Conservation (phyloP, 176 grass and related monocot species). For the Calamus simplicifolius region DNA sequence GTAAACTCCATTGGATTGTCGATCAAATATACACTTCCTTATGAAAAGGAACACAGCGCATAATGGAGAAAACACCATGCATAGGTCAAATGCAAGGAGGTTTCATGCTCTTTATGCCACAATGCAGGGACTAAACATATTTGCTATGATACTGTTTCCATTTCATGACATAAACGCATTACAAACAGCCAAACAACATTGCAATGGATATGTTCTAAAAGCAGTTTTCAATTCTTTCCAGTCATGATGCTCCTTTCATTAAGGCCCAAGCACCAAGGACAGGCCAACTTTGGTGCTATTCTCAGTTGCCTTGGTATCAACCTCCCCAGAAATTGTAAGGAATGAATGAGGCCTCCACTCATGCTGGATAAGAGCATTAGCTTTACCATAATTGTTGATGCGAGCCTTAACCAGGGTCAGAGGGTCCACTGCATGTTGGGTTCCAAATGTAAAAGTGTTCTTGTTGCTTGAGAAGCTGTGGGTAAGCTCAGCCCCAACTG, state of each 20-base stretch:
- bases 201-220: too few relatives aligned
- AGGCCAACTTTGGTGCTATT: slow-evolving; percentile 56
- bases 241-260: not conserved
- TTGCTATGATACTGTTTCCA: too few relatives aligned
- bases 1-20: too few relatives aligned
- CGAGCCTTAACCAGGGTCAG: slow-evolving; percentile 58
- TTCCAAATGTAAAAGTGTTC: slow-evolving; percentile 57
- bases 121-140: too few relatives aligned
- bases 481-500: slow-evolving; percentile 58
- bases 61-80: too few relatives aligned
- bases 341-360: slow-evolving; percentile 55
- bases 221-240: too few relatives aligned
- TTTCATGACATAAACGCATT: too few relatives aligned
- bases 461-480: slow-evolving; percentile 63
- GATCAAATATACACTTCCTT: too few relatives aligned
- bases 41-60: too few relatives aligned
- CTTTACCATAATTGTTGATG: slow-evolving; percentile 84
- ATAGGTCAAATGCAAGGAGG: too few relatives aligned
- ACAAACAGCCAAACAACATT: too few relatives aligned
- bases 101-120: too few relatives aligned
- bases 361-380: slow-evolving; percentile 63
- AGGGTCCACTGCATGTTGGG: slow-evolving; percentile 44
- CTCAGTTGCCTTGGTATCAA: slow-evolving; percentile 54
- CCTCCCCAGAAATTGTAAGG: slow-evolving; percentile 54
- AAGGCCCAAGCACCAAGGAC: slow-evolving; percentile 52